Conservation (phyloP, 1,284 basidiomycete genomes). For the Cerioporus squamosus region DNA sequence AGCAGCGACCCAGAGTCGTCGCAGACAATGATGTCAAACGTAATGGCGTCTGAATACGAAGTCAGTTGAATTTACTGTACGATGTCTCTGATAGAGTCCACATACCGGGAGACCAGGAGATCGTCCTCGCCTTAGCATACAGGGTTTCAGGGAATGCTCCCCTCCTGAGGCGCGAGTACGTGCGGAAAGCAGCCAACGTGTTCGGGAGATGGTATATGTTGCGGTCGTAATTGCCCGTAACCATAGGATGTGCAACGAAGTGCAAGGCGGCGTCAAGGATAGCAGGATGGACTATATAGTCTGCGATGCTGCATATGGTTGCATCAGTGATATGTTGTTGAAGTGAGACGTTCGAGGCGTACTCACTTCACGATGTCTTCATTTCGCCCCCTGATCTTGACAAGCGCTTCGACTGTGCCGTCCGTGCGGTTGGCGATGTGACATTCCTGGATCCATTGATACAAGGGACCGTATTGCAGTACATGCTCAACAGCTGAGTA, state of each 20-base stretch:
- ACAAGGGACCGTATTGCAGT: conserved; percentile 21
- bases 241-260: conserved; percentile 29
- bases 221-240: conserved; percentile 31
- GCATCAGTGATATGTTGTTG: background rate
- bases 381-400: conserved; percentile 2
- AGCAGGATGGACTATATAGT: conserved; percentile 41
- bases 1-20: conserved; percentile 19
- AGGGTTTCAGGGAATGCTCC: conserved; percentile 22
- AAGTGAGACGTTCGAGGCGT: background rate
- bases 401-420: conserved; percentile 8
- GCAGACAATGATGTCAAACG: conserved; percentile 22
- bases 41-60: conserved; percentile 8
- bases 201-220: conserved; percentile 38
- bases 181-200: conserved; percentile 18
- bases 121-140: conserved; percentile 21
- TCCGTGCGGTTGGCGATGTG: conserved; percentile 1
- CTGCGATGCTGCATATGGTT: background rate
- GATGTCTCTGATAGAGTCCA: no score
- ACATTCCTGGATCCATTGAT: conserved; percentile 10
- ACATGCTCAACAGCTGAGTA: conserved; percentile 15
- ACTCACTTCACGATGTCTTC: conserved; percentile 21
- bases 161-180: conserved; percentile 20
- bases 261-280: conserved; percentile 43
- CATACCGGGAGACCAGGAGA: conserved; percentile 32
- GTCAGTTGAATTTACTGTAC: background rate